phyloP scores from a whole-genome alignment of 208 protist species.

The Porcisia hertigi region DNA sequence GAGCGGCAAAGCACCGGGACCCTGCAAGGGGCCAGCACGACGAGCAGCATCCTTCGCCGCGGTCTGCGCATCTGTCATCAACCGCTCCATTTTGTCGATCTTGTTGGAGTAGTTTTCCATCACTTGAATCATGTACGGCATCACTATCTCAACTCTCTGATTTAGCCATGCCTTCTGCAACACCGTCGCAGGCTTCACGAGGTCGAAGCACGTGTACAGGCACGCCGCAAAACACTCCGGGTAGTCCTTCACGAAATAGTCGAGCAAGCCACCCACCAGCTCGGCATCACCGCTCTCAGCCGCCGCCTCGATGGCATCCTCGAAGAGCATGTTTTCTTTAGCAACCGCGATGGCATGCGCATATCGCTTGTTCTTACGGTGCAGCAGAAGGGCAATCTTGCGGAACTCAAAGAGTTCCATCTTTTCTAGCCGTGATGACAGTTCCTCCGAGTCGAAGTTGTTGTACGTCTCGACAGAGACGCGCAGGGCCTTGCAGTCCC shows the following conservation, averaged over 20 bases:
- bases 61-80: slow-evolving; percentile 78
- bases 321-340: slow-evolving; percentile 98
- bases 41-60: slow-evolving; percentile 85
- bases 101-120: slow-evolving; percentile 93
- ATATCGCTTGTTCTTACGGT: slow-evolving; percentile 93
- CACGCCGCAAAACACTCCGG: slow-evolving; percentile 95
- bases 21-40: slow-evolving; percentile 54
- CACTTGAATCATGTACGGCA: slow-evolving; percentile 99
- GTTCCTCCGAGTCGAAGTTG: slow-evolving; percentile 97
- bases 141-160: slow-evolving; percentile 97
- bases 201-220: slow-evolving; percentile 98
- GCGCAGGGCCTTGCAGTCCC: slow-evolving; percentile 97
- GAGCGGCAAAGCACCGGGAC: slow-evolving; percentile 37
- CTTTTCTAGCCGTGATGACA: slow-evolving; percentile 96
- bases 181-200: slow-evolving; percentile 94
- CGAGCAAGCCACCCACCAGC: slow-evolving; percentile 95
- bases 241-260: slow-evolving; percentile 97
- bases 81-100: slow-evolving; percentile 85
- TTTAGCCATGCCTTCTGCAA: slow-evolving; percentile 99
- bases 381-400: slow-evolving; percentile 97
- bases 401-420: slow-evolving; percentile 99
- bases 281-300: slow-evolving; percentile 92
- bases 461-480: slow-evolving; percentile 95
- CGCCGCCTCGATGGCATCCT: slow-evolving; percentile 99
- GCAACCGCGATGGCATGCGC: slow-evolving; percentile 94